Evolutionary conservation across 129 eudicot species (phyloP).

Genomic region (Saposhnikovia divaricata): DNA sequence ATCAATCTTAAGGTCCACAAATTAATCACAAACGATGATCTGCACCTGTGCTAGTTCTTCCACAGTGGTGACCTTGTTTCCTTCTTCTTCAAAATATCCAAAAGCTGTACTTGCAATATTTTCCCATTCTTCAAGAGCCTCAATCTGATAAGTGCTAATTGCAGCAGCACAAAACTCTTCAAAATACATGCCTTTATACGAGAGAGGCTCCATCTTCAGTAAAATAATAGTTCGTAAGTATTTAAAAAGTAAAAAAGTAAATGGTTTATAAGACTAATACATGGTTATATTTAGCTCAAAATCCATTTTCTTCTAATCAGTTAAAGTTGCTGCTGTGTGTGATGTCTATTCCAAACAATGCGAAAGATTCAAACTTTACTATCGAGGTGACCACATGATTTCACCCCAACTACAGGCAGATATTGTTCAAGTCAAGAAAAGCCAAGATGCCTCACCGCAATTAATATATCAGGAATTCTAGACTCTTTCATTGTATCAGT

Average conservation of each 20-base stretch:
- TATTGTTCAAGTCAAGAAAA: background rate
- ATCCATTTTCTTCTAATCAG: background rate
- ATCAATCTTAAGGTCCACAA: background rate
- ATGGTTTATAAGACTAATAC: background rate
- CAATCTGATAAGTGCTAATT: conserved; percentile 72
- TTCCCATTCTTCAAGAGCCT: conserved; percentile 91
- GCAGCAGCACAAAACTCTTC: conserved; percentile 95
- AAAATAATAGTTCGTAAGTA: conserved; percentile 4
- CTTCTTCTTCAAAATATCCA: conserved; percentile 71
- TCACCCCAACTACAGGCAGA: background rate
- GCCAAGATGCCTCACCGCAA: conserved; percentile 44
- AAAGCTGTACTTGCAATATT: conserved; percentile 57
- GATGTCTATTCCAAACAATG: background rate
- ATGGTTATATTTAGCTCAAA: background rate
- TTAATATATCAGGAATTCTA: conserved; percentile 63
- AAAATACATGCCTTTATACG: conserved; percentile 61
- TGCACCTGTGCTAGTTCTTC: conserved; percentile 79
- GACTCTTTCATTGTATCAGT: conserved; percentile 90
- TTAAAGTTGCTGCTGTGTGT: background rate
- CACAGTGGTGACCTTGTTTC: conserved; percentile 53
- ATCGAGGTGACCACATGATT: background rate
- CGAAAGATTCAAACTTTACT: background rate
- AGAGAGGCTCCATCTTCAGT: conserved; percentile 73
- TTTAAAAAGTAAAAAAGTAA: background rate
- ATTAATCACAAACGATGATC: background rate